Conservation (phyloP, 2,329 filamentous ascomycete genomes). For the Pyrenophora seminiperda region DNA sequence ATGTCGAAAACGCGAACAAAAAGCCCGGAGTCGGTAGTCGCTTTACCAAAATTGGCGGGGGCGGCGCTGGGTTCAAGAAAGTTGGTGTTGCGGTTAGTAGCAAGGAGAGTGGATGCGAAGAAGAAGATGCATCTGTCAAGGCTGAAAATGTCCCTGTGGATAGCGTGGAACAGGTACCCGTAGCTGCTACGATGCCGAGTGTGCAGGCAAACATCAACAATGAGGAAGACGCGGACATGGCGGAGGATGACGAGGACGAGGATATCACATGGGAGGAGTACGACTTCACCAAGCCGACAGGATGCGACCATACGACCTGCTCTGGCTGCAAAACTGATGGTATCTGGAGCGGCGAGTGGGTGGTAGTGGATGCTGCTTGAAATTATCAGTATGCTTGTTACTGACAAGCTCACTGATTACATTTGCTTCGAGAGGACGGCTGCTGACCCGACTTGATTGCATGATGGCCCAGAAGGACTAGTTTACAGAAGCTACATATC, state of each 20-base stretch:
- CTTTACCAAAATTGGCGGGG: slow-evolving; percentile 38
- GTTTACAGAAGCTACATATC: not conserved
- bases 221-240: slow-evolving; percentile 28
- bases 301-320: slow-evolving; percentile 47
- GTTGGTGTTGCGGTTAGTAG: slow-evolving; percentile 58
- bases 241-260: slow-evolving; percentile 30
- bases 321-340: slow-evolving; percentile 31
- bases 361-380: slow-evolving; percentile 9
- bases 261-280: slow-evolving; percentile 54
- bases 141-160: slow-evolving; percentile 42
- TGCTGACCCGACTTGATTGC: too few species aligned
- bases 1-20: slow-evolving; percentile 25
- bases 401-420: not conserved
- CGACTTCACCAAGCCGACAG: slow-evolving; percentile 58
- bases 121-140: slow-evolving; percentile 15
- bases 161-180: slow-evolving; percentile 31
- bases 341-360: slow-evolving; percentile 58
- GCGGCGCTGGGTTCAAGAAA: slow-evolving; percentile 64
- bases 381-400: not conserved
- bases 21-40: slow-evolving; percentile 25
- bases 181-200: not conserved
- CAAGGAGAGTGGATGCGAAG: slow-evolving; percentile 1
- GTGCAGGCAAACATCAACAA: slow-evolving; percentile 16
- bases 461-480: too few species aligned
- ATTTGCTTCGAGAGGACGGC: too few species aligned